Base-by-base conservation (phyloP, 2,329 filamentous ascomycete genomes). In the Lachnellula hyalina region DNA sequence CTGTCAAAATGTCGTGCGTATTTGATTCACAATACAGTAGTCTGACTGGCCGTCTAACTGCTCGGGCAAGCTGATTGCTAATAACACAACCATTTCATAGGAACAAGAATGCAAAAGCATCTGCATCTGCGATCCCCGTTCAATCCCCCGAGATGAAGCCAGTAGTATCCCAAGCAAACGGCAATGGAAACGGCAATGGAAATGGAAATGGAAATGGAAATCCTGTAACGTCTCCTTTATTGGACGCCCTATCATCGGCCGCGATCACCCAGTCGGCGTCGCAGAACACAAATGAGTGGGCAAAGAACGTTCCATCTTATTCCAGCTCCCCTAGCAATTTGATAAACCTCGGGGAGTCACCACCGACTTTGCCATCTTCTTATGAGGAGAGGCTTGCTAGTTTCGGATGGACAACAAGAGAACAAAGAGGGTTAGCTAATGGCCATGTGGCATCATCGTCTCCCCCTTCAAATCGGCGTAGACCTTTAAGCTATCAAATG, bases 401-500 rank as follows among this genome's bases (percentile, higher is more conserved):
- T 49, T 63, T 62, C 54, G 63, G 60, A 4, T 69, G 66, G 65
- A 63, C 56, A 25, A 61, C 60, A 52, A 58, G 62, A 62, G 68
- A 69, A 49, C 66, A 66, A 57, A 63, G 64, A 50, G 57, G 55
- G 23, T 59, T 59, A 19, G 56, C 60, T 8, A 63, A 60, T 50
- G 58, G 59, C 8, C 55, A 65, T 51, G 46, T 60, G 47, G 52
- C 66, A 25, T 67, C 65, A 35, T 62, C 66, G n/a, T 70, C 67
- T 19, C 65, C 68, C 9, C 68, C 67, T 8, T 63, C 57, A 65
- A 71, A 14, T 65, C 70, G 67, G 50, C 71, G 73, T 52, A 74
- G 78, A 25, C 78, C 79, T 5, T 66, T 81, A 57, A 83, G 80
- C 67, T 81, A 77, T 63, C 80, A 84, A 47, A 56, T 67, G 36